A percentile compares a stretch with the other conserved stretches of the same genome.
Conservation (phyloP, 495 filamentous ascomycete species). For the Penicillium macrosclerotiorum region DNA sequence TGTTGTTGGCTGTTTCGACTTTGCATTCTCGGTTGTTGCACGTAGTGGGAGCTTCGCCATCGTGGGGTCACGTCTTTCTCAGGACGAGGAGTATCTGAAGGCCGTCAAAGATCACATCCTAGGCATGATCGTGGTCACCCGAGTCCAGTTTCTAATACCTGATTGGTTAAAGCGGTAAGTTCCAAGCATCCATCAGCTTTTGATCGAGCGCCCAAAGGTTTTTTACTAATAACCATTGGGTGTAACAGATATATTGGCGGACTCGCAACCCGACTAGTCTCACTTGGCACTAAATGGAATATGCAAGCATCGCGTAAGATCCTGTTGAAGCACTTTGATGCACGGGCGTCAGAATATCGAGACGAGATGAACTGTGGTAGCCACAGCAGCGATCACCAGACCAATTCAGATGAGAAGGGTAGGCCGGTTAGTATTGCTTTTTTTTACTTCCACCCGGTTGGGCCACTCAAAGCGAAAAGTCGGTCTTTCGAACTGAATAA, state of each 20-base stretch:
- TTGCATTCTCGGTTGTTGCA: constrained; percentile 26
- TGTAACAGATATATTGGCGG: constrained; percentile 19
- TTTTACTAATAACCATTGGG: not conserved
- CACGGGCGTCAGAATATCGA: constrained; percentile 21
- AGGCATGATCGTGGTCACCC: constrained; percentile 26
- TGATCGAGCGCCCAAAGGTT: too few species aligned
- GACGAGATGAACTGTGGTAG: constrained; percentile 8
- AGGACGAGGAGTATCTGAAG: constrained; percentile 22
- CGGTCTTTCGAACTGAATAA: not conserved
- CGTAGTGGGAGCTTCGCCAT: constrained; percentile 24
- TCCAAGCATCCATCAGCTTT: too few species aligned
- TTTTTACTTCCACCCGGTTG: not conserved
- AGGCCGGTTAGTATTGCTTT: constrained; percentile 14
- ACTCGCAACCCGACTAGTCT: constrained; percentile 13
- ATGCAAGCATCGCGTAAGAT: constrained; percentile 26
- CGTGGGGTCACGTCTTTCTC: constrained; percentile 19
- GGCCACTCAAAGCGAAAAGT: too few species aligned
- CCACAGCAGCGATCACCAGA: not conserved
- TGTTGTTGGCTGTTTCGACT: constrained; percentile 17
- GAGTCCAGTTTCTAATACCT: constrained; percentile 22
- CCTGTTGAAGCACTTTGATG: constrained; percentile 22
- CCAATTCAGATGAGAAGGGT: not conserved
- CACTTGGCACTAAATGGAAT: constrained; percentile 21
- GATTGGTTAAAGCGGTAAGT: constrained; percentile 20
- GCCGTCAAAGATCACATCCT: constrained; percentile 27